phyloP scores from a whole-genome alignment of 371 early-diverging fungal genomes.

The Mucor piriformis region DNA sequence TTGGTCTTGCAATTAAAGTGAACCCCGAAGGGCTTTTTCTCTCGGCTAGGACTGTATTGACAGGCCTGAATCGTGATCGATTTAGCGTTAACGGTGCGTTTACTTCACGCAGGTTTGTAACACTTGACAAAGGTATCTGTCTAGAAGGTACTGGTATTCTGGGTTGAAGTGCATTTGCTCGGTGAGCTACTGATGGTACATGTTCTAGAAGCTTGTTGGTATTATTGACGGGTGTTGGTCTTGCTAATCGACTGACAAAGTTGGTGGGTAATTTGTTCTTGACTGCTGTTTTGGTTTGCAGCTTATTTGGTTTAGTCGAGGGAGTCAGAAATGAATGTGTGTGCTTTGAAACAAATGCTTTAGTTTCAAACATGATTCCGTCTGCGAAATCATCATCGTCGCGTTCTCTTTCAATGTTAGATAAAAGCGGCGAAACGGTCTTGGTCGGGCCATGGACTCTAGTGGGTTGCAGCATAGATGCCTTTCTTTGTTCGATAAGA shows the following conservation, averaged over 20 bases:
- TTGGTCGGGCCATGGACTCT: not conserved
- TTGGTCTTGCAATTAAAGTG: slow-evolving; percentile 25
- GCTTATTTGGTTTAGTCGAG: not conserved
- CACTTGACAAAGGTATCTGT: too few relatives aligned
- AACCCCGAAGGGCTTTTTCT: slow-evolving; percentile 13
- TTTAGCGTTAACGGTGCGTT: not conserved
- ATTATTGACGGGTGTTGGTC: not conserved
- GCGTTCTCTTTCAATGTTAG: slow-evolving; percentile 15
- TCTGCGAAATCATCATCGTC: slow-evolving; percentile 41
- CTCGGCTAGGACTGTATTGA: not conserved
- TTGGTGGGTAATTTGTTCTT: not conserved
- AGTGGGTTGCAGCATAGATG: not conserved
- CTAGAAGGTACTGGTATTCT: not conserved
- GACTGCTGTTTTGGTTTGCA: not conserved
- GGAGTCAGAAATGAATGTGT: not conserved
- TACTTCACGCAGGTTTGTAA: too few relatives aligned
- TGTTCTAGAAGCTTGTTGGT: not conserved
- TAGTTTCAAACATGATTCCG: slow-evolving; percentile 27
- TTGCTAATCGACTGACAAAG: slow-evolving; percentile 6
- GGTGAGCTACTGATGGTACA: not conserved
- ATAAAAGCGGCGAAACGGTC: not conserved
- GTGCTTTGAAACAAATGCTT: not conserved
- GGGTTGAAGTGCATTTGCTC: not conserved
- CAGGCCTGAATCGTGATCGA: not conserved
- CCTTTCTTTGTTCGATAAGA: not conserved